Base-by-base conservation (phyloP, 2,329 filamentous ascomycete genomes). In the Ophiocordyceps camponoti-saundersi region DNA sequence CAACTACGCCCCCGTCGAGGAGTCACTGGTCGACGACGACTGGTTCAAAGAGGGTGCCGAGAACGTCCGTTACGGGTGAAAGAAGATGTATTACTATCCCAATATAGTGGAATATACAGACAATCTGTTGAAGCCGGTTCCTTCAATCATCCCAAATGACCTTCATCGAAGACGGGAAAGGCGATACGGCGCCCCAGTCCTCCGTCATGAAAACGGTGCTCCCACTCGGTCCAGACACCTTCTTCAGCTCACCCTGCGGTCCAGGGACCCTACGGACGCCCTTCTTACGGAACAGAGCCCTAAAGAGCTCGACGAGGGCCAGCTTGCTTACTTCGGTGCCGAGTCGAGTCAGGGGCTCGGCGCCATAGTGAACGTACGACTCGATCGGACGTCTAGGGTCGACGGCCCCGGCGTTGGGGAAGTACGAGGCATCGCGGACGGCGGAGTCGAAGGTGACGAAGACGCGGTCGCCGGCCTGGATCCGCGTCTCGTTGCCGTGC, bases 231-330 rank as follows among this genome's bases (percentile, higher is more conserved):
- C 69, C 67, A 0, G 67, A 62, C 2, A 85, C 68, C 65, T 76
- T 81, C 68, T 85, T 84, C 52, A 87, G 59, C 56, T 77, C 64
- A 0, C 83, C 83, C 61, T 82, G 77, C 1, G 72, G 63, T 0
- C 83, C 83, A 0, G 74, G 65, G 0, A 75, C 78, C 29, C 78
- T 69, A 6, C 77, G 66, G 12, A 88, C 59, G 47, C 77, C 78
- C 53, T 73, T 69, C 53, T 77, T 66, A 49, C 70, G 65, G 55
- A 81, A 82, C 2, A 85, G 62, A 1, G 74, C 72, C 44, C 82
- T 75, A 60, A 87, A 73, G 68, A 86, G 80, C 52, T 80, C 75
- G 0, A 76, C 75, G 48, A 88, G 63, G 0, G 77, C 80, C 2
- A 77, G 67, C 50, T 78, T 69, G 56, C 71, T 77, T 13, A 75